Conservation (phyloP, 78 protist genomes). For the Bigelowiella natans region DNA sequence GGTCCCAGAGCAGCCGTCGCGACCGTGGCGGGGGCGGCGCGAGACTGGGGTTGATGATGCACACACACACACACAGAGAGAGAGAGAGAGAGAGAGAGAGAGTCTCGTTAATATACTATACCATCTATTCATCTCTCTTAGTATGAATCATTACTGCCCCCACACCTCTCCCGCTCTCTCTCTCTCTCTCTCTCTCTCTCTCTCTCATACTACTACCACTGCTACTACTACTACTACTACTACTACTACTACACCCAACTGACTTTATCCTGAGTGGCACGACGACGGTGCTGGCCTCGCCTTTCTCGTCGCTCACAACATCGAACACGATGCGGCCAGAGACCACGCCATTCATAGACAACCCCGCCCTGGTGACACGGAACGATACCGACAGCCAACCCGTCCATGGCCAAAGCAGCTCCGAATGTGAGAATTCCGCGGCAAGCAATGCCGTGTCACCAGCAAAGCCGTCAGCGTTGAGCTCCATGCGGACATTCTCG, state of each 20-base stretch:
- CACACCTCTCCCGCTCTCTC: too few relatives aligned
- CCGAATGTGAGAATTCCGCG: slow-evolving; percentile 9
- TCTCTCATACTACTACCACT: too few relatives aligned
- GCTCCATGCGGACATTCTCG: neutral
- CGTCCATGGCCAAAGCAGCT: slow-evolving; percentile 69
- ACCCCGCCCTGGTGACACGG: neutral
- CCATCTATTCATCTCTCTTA: too few relatives aligned
- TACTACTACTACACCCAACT: too few relatives aligned
- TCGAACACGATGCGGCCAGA: neutral
- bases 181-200: too few relatives aligned
- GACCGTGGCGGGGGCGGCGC: slow-evolving; percentile 68
- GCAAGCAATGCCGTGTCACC: neutral
- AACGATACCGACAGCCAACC: slow-evolving; percentile 55
- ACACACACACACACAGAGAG: too few relatives aligned
- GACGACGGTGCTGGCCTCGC: neutral
- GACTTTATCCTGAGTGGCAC: too few relatives aligned
- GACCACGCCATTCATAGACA: neutral
- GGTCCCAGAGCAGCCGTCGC: slow-evolving; percentile 79
- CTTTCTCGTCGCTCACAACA: neutral
- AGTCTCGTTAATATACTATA: too few relatives aligned
- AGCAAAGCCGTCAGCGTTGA: neutral
- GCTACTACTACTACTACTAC: too few relatives aligned
- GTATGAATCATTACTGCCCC: too few relatives aligned
- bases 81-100: too few relatives aligned
- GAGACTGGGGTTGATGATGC: too few relatives aligned